Percentiles rank a stretch among this genome's conserved stretches.
Conservation (phyloP, 352 stramenopile genomes). For the Globisporangium canariense region DNA sequence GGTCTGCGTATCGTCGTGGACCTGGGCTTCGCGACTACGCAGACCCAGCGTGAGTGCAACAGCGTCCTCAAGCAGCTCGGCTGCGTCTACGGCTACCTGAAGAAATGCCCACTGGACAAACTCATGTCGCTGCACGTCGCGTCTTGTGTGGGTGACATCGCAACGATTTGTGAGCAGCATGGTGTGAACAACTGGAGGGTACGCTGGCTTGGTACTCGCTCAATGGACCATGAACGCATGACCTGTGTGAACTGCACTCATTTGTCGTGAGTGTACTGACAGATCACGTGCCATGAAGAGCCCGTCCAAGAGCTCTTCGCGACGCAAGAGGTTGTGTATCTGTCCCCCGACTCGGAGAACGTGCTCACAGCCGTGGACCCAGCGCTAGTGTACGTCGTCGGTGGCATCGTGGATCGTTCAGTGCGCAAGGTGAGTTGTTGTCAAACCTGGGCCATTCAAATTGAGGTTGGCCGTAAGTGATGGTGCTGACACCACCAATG, state of each 20-base stretch:
- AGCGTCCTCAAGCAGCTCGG: constrained; percentile 82
- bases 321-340: constrained; percentile 58
- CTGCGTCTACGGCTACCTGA: constrained; percentile 76
- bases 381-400: constrained; percentile 65
- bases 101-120: constrained; percentile 56
- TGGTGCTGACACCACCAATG: background rate
- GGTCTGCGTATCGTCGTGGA: constrained; percentile 68
- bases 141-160: constrained; percentile 39
- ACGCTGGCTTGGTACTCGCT: too few species aligned
- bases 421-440: constrained; percentile 53
- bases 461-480: background rate
- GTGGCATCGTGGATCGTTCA: constrained; percentile 82
- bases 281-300: constrained; percentile 30
- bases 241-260: background rate
- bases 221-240: background rate
- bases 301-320: constrained; percentile 52
- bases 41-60: constrained; percentile 55
- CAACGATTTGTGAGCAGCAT: constrained; percentile 33
- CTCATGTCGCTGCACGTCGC: constrained; percentile 57
- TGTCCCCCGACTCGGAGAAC: constrained; percentile 80
- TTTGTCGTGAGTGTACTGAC: too few species aligned
- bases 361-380: constrained; percentile 53
- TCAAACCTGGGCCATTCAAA: background rate
- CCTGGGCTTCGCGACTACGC: constrained; percentile 43
- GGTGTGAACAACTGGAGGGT: constrained; percentile 66